phyloP scores from a whole-genome alignment of 2,329 filamentous ascomycete species.

The Ophiocordyceps australis region DNA sequence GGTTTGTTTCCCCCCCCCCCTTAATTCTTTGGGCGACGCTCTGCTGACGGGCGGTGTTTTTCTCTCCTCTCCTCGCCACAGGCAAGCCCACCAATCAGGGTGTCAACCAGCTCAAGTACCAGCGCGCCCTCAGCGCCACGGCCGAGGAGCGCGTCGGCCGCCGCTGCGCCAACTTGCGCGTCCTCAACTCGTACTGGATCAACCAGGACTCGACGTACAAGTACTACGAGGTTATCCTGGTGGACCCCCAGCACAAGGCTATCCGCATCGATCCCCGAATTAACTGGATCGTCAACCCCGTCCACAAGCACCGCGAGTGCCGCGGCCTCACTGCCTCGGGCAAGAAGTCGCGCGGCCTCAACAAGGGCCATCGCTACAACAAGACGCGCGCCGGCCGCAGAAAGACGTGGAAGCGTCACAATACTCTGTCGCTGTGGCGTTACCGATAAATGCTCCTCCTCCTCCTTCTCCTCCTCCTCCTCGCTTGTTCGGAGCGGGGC shows the following conservation, averaged over 20 bases:
- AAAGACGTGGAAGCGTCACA: slow-evolving; percentile 99
- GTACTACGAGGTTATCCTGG: slow-evolving; percentile 99
- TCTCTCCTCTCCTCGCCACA: too few species aligned
- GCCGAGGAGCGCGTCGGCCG: slow-evolving; percentile 99
- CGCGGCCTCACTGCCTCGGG: slow-evolving; percentile 95
- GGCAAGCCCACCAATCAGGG: slow-evolving; percentile 99
- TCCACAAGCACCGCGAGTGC: slow-evolving; percentile 99
- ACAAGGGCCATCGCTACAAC: slow-evolving; percentile 98
- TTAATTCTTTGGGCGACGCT: too few species aligned
- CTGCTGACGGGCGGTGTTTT: too few species aligned
- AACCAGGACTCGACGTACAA: slow-evolving; percentile 99
- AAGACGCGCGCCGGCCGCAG: slow-evolving; percentile 92
- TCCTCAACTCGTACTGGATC: slow-evolving; percentile 99
- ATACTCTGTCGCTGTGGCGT: slow-evolving; percentile 97
- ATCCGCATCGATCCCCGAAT: slow-evolving; percentile 98
- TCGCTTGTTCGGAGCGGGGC: slow-evolving; percentile 2
- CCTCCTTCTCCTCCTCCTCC: too few species aligned
- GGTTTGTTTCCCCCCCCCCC: slow-evolving; percentile 38
- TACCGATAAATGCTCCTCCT: slow-evolving; percentile 80
- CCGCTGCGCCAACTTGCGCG: slow-evolving; percentile 96
- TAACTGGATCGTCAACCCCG: slow-evolving; percentile 99
- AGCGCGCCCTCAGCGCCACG: slow-evolving; percentile 93
- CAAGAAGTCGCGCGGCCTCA: slow-evolving; percentile 99
- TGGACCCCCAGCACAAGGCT: slow-evolving; percentile 99
- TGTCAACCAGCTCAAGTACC: slow-evolving; percentile 99